Evolutionary conservation across 345 rosid genomes (phyloP).

Genomic region (Fremontodendron californicum): DNA sequence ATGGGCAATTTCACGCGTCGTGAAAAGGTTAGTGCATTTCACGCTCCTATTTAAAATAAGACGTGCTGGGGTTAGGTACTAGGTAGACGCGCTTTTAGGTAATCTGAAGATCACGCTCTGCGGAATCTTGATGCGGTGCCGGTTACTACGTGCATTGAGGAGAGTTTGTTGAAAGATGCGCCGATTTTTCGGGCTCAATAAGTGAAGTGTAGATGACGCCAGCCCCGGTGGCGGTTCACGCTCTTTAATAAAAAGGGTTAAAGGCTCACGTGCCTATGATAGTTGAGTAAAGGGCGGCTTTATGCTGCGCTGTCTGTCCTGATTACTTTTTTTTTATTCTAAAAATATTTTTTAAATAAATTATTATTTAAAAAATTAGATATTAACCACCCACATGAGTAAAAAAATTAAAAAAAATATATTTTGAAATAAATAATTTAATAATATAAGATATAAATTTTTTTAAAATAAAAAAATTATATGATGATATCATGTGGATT

Average conservation of each 20-base stretch:
- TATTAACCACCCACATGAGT: too few relatives aligned
- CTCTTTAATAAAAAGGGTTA: background rate
- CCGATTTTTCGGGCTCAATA: background rate
- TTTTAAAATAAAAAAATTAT: too few relatives aligned
- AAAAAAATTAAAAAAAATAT: too few relatives aligned
- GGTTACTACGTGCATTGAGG: background rate
- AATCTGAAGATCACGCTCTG: background rate
- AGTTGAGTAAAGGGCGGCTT: background rate
- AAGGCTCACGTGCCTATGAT: conserved; percentile 1
- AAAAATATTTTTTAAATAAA: too few relatives aligned
- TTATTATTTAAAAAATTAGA: too few relatives aligned
- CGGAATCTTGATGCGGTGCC: background rate
- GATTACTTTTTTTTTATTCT: background rate
- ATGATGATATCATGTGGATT: too few relatives aligned
- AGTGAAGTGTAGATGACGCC: background rate
- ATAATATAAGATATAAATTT: too few relatives aligned
- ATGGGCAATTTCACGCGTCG: background rate
- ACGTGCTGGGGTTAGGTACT: background rate
- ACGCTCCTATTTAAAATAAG: background rate
- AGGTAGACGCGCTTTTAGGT: background rate
- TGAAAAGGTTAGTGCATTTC: background rate
- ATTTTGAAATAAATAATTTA: too few relatives aligned
- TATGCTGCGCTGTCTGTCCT: background rate
- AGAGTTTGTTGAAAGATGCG: background rate
- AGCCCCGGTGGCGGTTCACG: background rate